phyloP scores from a whole-genome alignment of 2,329 filamentous ascomycete species.

The Diaporthe caulivora region DNA sequence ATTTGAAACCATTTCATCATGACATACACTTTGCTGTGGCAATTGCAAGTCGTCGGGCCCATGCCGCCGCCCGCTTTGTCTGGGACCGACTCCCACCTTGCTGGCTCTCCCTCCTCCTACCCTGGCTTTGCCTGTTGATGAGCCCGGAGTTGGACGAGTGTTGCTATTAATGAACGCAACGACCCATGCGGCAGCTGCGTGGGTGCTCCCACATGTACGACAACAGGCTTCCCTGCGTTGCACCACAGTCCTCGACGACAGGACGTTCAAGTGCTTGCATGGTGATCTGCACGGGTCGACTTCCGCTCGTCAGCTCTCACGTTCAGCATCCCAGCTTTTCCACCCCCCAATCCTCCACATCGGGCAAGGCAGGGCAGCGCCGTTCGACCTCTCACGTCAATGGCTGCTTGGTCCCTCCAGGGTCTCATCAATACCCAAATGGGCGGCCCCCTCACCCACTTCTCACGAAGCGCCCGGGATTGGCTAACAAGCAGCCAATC shows the following conservation, averaged over 20 bases:
- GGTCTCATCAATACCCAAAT: conserved; percentile 7
- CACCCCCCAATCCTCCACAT: neutral
- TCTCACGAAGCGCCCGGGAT: conserved; percentile 31
- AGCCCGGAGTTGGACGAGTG: neutral
- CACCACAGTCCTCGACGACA: neutral
- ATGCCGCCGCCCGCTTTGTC: neutral
- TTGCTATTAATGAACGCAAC: neutral
- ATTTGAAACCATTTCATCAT: neutral
- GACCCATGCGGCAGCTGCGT: neutral
- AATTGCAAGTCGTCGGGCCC: neutral
- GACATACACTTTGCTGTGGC: too few relatives aligned
- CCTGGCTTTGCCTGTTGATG: neutral
- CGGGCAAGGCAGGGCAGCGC: neutral
- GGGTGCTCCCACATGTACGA: neutral
- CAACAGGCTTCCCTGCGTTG: neutral
- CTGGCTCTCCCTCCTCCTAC: neutral
- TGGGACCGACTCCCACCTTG: neutral
- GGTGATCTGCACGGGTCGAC: neutral
- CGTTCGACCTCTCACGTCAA: neutral
- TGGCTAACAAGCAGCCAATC: conserved; percentile 37
- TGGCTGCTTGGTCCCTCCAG: conserved; percentile 11
- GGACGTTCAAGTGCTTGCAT: conserved; percentile 2
- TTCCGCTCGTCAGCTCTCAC: conserved; percentile 10
- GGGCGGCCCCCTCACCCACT: conserved; percentile 1
- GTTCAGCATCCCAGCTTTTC: neutral